Evolutionary conservation across 1,139 yeast species (phyloP).

Genomic region (Kluyveromyces marxianus): DNA sequence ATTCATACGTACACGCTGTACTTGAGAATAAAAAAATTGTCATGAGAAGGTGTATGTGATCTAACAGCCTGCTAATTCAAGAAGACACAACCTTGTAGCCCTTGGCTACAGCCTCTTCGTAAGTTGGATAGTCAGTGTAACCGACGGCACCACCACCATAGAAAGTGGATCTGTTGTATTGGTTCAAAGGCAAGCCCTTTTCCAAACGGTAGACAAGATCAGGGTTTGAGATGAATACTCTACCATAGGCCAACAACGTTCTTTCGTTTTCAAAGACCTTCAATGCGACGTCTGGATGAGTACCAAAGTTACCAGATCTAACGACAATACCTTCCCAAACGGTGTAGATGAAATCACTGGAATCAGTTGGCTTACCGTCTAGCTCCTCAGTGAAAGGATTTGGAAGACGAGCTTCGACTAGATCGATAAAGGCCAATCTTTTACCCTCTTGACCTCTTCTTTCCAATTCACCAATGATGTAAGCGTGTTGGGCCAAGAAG

Average conservation of each 20-base stretch:
- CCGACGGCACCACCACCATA: constrained; percentile 30
- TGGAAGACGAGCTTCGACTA: constrained; percentile 42
- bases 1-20: too few species aligned
- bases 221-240: constrained; percentile 46
- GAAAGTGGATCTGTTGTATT: constrained; percentile 35
- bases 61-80: too few species aligned
- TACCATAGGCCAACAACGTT: constrained; percentile 40
- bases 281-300: constrained; percentile 20
- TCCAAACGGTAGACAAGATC: constrained; percentile 43
- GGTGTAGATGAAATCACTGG: constrained; percentile 35
- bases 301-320: constrained; percentile 41
- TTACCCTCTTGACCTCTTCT: constrained; percentile 34
- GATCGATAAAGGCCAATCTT: constrained; percentile 43
- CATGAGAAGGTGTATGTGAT: too few species aligned
- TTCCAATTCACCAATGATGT: constrained; percentile 34
- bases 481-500: constrained; percentile 32
- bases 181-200: constrained; percentile 37
- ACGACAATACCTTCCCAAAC: constrained; percentile 44
- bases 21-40: too few species aligned
- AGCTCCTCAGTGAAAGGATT: constrained; percentile 26
- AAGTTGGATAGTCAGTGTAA: constrained; percentile 30
- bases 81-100: too few species aligned
- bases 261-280: constrained; percentile 31
- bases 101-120: constrained; percentile 24
- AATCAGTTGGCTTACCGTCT: constrained; percentile 21